Conservation (phyloP, 257 asterid genomes). For the Penstemon eatonii region DNA sequence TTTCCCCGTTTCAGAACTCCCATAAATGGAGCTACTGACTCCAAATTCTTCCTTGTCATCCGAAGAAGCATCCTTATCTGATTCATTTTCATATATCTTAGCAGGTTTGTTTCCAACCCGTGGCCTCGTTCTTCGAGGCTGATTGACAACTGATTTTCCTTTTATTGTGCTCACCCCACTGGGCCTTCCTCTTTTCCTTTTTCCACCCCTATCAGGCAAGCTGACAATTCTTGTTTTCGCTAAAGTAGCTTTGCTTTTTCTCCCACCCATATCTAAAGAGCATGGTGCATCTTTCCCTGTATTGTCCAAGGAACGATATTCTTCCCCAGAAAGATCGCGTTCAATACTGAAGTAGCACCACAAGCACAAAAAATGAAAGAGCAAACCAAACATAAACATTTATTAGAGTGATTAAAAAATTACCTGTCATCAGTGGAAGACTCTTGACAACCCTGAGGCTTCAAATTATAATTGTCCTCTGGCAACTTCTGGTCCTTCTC, state of each 20-base stretch:
- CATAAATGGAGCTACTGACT: conserved; percentile 27
- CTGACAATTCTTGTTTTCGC: conserved; percentile 41
- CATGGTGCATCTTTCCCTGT: conserved; percentile 28
- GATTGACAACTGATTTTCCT: conserved; percentile 41
- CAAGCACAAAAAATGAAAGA: conserved; percentile 17
- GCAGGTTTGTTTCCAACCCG: conserved; percentile 56
- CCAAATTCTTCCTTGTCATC: conserved; percentile 32
- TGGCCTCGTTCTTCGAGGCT: conserved; percentile 48
- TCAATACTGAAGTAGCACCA: conserved; percentile 39
- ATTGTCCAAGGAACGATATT: conserved; percentile 24
- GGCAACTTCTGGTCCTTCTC: conserved; percentile 55
- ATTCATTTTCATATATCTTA: conserved; percentile 59
- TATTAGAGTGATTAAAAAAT: conserved; percentile 20
- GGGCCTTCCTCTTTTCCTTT: conserved; percentile 58
- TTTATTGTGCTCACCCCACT: conserved; percentile 31
- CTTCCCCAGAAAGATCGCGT: conserved; percentile 36
- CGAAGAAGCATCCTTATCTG: conserved; percentile 46
- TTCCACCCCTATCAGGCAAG: conserved; percentile 44
- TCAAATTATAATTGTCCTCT: conserved; percentile 65
- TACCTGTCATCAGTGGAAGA: conserved; percentile 50
- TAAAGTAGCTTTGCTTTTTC: conserved; percentile 26
- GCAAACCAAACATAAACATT: not conserved
- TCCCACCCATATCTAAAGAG: conserved; percentile 33
- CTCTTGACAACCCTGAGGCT: conserved; percentile 47
- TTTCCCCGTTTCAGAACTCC: conserved; percentile 24